Evolutionary conservation across 148 eudicot species (phyloP).

Genomic region (Cornus suecica): DNA sequence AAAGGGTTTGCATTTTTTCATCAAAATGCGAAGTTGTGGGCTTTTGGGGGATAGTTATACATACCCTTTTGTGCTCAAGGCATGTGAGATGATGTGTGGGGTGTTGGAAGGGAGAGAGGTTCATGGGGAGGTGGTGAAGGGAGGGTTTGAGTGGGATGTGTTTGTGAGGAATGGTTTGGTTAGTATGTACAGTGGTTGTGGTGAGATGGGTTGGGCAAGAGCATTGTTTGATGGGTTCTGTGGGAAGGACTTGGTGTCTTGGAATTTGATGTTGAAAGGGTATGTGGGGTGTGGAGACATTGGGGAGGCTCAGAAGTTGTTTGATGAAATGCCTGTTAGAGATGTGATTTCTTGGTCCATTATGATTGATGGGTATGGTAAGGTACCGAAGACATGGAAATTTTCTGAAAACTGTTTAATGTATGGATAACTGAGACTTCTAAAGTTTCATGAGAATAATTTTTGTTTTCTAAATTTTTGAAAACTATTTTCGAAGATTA

Average conservation of each 20-base stretch:
- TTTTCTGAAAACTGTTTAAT: too few species aligned
- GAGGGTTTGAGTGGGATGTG: constrained; percentile 17
- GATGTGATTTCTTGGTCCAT: constrained; percentile 20
- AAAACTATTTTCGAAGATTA: too few species aligned
- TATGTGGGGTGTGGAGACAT: constrained; percentile 10
- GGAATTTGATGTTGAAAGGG: constrained; percentile 23
- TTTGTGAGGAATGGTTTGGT: constrained; percentile 24
- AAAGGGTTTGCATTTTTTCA: neutral
- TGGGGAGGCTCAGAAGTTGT: constrained; percentile 17
- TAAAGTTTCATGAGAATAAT: too few species aligned
- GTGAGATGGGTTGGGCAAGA: constrained; percentile 10
- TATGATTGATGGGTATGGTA: constrained; percentile 24
- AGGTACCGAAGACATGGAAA: constrained; percentile 2
- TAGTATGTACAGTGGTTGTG: constrained; percentile 12
- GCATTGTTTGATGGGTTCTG: constrained; percentile 15
- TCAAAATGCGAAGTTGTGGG: constrained; percentile 15
- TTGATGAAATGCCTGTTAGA: constrained; percentile 23
- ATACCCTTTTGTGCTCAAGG: constrained; percentile 21
- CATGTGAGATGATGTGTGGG: constrained; percentile 8
- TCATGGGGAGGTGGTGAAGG: constrained; percentile 21
- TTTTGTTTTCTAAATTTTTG: too few species aligned
- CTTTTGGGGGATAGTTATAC: constrained; percentile 16
- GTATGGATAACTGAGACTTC: too few species aligned
- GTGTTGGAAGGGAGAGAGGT: constrained; percentile 13
- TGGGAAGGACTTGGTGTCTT: constrained; percentile 21